A percentile compares a stretch with the other conserved stretches of the same genome.
Conservation (phyloP, 2,329 filamentous ascomycete genomes). For the Triangularia verruculosa region DNA sequence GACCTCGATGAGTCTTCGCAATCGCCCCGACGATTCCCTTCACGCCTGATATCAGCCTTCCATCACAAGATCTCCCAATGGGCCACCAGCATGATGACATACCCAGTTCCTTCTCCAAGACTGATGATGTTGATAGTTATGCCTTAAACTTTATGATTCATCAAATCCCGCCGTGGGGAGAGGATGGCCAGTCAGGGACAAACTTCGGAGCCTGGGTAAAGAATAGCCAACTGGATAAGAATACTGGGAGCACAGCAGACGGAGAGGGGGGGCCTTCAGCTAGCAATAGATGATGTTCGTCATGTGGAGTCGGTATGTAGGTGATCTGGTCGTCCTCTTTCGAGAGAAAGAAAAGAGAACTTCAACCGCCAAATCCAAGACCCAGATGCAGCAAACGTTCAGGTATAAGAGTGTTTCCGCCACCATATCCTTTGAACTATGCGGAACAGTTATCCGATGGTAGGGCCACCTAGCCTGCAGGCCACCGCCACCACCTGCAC, state of each 20-base stretch:
- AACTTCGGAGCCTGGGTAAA: neutral
- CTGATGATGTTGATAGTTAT: neutral
- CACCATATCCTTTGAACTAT: neutral
- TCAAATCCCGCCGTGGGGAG: neutral
- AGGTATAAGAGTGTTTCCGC: neutral
- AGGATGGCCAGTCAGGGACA: neutral
- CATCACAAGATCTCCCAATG: neutral
- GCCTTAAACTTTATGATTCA: neutral
- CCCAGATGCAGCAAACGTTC: neutral
- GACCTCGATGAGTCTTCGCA: neutral
- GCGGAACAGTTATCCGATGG: neutral
- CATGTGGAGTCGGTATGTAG: neutral
- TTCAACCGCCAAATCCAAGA: slow-evolving; percentile 9
- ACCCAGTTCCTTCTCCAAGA: neutral
- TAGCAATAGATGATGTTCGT: neutral
- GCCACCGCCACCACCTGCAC: neutral
- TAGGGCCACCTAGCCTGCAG: neutral
- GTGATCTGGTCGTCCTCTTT: neutral
- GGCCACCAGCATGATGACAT: neutral
- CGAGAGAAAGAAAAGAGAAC: neutral
- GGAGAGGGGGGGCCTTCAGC: slow-evolving; percentile 13
- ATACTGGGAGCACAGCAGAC: neutral
- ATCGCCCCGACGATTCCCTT: neutral
- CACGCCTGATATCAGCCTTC: neutral
- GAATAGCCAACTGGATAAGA: neutral